Base-by-base conservation (phyloP, 352 stramenopile genomes). In the Globisporangium acanthophoron region DNA sequence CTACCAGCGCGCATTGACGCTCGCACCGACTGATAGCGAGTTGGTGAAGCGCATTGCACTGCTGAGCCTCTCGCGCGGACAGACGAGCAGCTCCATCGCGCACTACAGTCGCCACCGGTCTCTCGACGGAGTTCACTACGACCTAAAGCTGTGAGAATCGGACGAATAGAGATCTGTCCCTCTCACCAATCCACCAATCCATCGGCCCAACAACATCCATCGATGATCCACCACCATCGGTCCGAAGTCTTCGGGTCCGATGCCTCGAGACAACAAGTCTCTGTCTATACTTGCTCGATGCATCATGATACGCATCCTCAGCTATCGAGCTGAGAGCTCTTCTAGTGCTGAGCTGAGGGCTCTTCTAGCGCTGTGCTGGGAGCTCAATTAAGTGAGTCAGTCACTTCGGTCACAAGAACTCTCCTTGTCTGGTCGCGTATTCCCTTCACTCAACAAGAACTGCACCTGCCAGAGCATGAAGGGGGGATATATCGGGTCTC, bases 51-150 rank as follows among this genome's bases (percentile, higher is more conserved):
- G 69, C 1, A 66, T 89, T n/a, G 67, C 81, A 3, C 51, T 89
- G 31, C 54, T 86, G 16, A 74, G 66, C 35, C 67, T 91, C n/a
- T 69, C 59, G 56, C 54, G 61, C 51, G 21, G 57, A 31, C 59
- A 61, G 12, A 73, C 62, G 1, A 66, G 64, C 11, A 57, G 43
- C 11, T 70, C 76, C 16, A 47, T 64, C 7, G 46, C 66, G n/a
- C 54, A 79, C 44, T 91, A 89, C 57, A 61, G 60, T 27, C 69
- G 63, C n/a, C 75, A 82, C 52, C 71, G 75, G 2, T 37, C 33
- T 3, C 62, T 87, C 5, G 71, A 64, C 6, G 76, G 73, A 0
- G 65, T 88, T 41, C 76, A 85, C 59, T 87, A 69, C 52, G 80
- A 88, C 35, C 57, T 89, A 18, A 88, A 88, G 51, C 64, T 88